These are phyloP conservation scores for Metschnikowia peoriensis DNA, from an alignment of 805 yeast species.

Conservation along the genomic window DNA sequence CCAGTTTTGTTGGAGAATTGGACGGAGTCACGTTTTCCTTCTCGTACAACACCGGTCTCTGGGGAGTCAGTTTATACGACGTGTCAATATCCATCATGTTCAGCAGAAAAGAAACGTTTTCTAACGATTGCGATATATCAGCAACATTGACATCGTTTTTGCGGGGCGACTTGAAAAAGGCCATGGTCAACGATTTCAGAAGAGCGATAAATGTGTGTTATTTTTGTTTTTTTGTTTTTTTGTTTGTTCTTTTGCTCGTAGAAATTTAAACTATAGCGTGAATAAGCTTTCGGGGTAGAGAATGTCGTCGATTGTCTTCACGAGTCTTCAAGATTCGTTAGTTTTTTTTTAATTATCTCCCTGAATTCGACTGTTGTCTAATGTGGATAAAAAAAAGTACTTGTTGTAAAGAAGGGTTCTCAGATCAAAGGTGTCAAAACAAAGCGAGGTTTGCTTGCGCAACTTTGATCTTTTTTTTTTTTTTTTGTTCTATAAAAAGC, in stretches of 20 bases:
- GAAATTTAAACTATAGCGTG: no score
- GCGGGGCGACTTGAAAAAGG: constrained; percentile 19
- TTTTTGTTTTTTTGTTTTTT: neutral
- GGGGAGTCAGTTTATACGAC: constrained; percentile 32
- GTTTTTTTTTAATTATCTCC: no score
- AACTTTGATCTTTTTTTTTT: neutral
- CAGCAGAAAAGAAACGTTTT: constrained; percentile 36
- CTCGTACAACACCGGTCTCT: constrained; percentile 7
- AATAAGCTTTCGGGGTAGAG: no score
- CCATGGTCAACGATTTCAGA: constrained; percentile 7
- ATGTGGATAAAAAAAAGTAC: no score
- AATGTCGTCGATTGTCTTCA: no score
- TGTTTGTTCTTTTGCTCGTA: neutral
- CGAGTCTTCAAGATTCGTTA: no score
- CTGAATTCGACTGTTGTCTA: no score
- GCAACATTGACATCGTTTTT: constrained; percentile 26
- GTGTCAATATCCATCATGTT: constrained; percentile 42
- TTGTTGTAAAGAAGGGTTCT: no score
- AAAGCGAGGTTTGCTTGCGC: neutral
- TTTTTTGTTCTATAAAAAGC: neutral
- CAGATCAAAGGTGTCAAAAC: no score
- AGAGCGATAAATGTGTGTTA: neutral
- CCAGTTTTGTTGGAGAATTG: constrained; percentile 26
- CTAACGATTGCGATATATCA: constrained; percentile 42
- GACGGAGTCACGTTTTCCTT: constrained; percentile 30